Conservation (phyloP, 208 protist species). For the Leishmania major region DNA sequence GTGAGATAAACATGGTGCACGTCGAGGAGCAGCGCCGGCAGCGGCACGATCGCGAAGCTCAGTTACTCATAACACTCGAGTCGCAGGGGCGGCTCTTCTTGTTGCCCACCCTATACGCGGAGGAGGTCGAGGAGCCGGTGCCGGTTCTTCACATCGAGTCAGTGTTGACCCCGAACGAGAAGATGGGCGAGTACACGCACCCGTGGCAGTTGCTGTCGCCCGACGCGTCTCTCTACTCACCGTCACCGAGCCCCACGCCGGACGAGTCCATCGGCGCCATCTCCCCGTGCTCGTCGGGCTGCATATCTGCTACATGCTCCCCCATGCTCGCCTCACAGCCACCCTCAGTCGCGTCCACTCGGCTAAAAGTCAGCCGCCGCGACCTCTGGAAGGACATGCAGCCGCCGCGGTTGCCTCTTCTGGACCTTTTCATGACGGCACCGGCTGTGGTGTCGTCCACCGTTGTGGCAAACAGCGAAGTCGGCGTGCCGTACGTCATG, state of each 20-base stretch:
- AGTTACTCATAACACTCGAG: conserved; percentile 35
- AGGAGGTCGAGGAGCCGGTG: conserved; percentile 28
- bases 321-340: neutral
- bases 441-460: conserved; percentile 28
- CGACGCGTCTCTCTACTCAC: conserved; percentile 28
- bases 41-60: conserved; percentile 36
- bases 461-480: conserved; percentile 18
- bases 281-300: conserved; percentile 25
- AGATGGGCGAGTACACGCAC: conserved; percentile 8
- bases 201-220: conserved; percentile 27
- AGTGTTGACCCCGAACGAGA: neutral
- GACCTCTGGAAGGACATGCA: conserved; percentile 20
- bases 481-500: conserved; percentile 24
- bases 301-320: conserved; percentile 14
- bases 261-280: conserved; percentile 32
- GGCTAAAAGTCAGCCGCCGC: neutral
- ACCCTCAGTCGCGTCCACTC: neutral
- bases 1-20: conserved; percentile 38
- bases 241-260: conserved; percentile 9
- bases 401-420: conserved; percentile 24
- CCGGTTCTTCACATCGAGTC: conserved; percentile 27
- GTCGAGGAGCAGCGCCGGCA: conserved; percentile 42
- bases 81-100: conserved; percentile 39
- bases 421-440: conserved; percentile 31
- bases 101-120: conserved; percentile 35